Base-by-base conservation (phyloP, 2,329 filamentous ascomycete genomes). In the Colletotrichum godetiae region DNA sequence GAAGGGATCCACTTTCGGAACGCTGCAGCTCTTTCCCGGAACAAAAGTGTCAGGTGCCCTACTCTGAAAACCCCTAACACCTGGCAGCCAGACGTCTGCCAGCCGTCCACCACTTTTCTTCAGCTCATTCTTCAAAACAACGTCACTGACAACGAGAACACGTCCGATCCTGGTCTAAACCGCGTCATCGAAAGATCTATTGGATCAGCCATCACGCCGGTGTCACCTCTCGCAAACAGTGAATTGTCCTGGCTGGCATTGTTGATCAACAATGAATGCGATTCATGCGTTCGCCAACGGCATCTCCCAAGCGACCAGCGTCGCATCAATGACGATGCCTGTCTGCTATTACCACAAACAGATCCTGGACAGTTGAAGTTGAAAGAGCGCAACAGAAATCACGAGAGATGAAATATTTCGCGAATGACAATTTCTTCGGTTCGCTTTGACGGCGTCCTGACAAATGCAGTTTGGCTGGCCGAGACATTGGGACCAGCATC, bases 11-110 rank as follows among this genome's bases (percentile, higher is more conserved):
- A 65, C 70, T 33, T 12, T 73, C 60, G 67, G 70, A 70, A 22
- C 70, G 70, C 70, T 65, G 60, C 55, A 70, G 60, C 70, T 67
- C 70, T 70, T 62, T 60, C 35, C 67, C 67, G 49, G 42, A 60
- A 27, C 37, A 59, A 42, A 37, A 11, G 13, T 49, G 65, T 72
- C 66, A 35, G 46, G 59, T 61, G 67, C 37, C 19, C 37, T 13
- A 42, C 37, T 15, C 37, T 42, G 37, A 6, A 42, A 60, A 24
- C 15, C 42, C 11, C 8, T 19, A 27, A 24, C 70, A 73, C 59
- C 58, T 73, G 70, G 67, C 60, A 10, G 0, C 0, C 35, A 29
- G 53, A 31, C 12, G 33, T 22, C 46, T 27, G 49, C 12, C 33
- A 33, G 52, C 42, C 29, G 33, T 22, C 13, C 13, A 15, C 22